Conservation (phyloP, 164 flowering plant species). For the Chloranthus sessilifolius region DNA sequence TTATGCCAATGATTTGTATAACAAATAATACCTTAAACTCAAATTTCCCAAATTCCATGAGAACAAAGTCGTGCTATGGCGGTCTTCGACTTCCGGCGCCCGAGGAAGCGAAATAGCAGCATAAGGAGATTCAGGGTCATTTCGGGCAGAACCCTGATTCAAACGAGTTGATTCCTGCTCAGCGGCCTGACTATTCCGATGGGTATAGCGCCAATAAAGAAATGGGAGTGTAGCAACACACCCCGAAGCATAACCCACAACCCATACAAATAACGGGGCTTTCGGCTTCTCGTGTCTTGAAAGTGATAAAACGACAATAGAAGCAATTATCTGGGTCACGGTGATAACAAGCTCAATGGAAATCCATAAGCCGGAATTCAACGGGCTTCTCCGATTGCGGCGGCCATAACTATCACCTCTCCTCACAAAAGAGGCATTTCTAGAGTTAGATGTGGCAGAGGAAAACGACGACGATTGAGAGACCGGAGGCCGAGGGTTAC, state of each 20-base stretch:
- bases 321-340: constrained; percentile 54
- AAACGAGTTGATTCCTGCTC: constrained; percentile 33
- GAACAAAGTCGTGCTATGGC: constrained; percentile 13
- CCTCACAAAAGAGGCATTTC: constrained; percentile 28
- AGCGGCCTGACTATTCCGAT: constrained; percentile 30
- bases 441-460: constrained; percentile 22
- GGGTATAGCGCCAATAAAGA: constrained; percentile 59
- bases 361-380: constrained; percentile 73
- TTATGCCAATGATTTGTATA: neutral
- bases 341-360: constrained; percentile 56
- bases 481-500: constrained; percentile 22
- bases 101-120: constrained; percentile 31
- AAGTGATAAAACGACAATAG: constrained; percentile 26
- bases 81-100: constrained; percentile 26
- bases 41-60: constrained; percentile 21
- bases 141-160: constrained; percentile 30
- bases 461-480: constrained; percentile 19
- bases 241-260: constrained; percentile 45
- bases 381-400: constrained; percentile 60
- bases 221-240: constrained; percentile 47
- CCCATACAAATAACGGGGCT: constrained; percentile 42
- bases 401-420: constrained; percentile 51
- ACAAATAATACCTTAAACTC: constrained; percentile 27
- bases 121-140: constrained; percentile 30
- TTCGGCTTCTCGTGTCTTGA: constrained; percentile 40